Evolutionary conservation across 176 grass and related monocot species (phyloP).

Genomic region (Cenchrus americanus): DNA sequence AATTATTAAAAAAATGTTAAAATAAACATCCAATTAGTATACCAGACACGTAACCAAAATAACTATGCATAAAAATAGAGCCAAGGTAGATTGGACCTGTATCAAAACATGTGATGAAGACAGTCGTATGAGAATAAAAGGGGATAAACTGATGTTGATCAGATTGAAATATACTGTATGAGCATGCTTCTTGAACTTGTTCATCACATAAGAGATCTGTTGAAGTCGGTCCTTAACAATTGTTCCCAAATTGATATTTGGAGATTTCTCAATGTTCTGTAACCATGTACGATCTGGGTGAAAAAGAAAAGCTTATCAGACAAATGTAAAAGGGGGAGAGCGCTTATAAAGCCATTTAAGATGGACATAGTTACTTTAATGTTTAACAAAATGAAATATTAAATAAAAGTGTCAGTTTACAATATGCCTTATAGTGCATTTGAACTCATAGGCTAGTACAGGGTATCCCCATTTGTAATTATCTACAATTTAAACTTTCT

Average conservation of each 20-base stretch:
- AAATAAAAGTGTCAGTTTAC: constrained; percentile 42
- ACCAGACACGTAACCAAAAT: too few relatives aligned
- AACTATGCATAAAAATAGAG: too few relatives aligned
- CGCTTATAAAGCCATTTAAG: neutral
- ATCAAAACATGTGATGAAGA: constrained; percentile 27
- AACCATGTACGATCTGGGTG: constrained; percentile 83
- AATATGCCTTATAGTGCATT: neutral
- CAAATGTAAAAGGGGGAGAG: neutral
- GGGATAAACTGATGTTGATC: constrained; percentile 27
- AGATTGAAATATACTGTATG: constrained; percentile 61
- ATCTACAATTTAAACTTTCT: neutral
- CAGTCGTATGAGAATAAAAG: constrained; percentile 23
- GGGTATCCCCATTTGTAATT: neutral
- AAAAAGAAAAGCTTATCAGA: constrained; percentile 34
- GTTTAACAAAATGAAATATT: constrained; percentile 29
- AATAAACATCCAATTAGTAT: too few relatives aligned
- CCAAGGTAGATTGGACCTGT: too few relatives aligned
- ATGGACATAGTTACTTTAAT: constrained; percentile 1
- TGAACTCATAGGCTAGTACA: neutral
- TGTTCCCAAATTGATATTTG: constrained; percentile 88
- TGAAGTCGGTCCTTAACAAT: constrained; percentile 88
- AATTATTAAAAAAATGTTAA: too few relatives aligned
- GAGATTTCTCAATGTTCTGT: constrained; percentile 91
- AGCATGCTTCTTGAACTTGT: constrained; percentile 96
- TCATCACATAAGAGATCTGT: constrained; percentile 87